Conservation (phyloP, 2,329 filamentous ascomycete species). For the Parastagonospora nodorum region DNA sequence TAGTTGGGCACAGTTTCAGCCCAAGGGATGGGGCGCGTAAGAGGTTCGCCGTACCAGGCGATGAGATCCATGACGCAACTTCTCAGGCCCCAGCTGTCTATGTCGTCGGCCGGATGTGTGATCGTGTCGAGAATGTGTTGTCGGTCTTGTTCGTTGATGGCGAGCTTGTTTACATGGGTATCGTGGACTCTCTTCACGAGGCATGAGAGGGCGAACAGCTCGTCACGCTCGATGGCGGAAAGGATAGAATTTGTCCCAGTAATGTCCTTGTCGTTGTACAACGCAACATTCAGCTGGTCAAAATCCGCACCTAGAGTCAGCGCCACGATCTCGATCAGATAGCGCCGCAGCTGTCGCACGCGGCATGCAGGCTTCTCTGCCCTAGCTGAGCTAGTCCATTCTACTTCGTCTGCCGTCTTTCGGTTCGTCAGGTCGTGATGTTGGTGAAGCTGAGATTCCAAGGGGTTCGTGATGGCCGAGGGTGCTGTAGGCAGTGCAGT, state of each 20-base stretch:
- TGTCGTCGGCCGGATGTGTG: no score
- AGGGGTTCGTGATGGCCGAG: background rate
- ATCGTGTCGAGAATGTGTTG: no score
- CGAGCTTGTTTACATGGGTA: no score
- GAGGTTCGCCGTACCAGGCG: no score
- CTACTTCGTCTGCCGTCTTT: background rate
- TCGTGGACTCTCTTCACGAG: background rate
- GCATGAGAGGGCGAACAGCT: background rate
- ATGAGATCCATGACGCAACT: no score
- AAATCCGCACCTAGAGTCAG: slow-evolving; percentile 1
- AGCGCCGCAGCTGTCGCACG: background rate
- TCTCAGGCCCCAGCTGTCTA: no score
- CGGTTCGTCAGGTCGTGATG: background rate
- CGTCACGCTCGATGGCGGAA: background rate
- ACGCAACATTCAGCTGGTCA: background rate
- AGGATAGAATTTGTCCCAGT: background rate
- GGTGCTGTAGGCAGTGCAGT: background rate
- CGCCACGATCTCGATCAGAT: slow-evolving; percentile 3
- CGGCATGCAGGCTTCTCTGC: background rate
- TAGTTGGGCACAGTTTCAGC: no score
- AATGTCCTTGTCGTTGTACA: background rate
- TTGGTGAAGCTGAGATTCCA: background rate
- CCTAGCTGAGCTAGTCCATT: background rate
- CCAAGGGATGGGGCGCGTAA: no score
- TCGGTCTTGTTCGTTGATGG: no score